These are phyloP conservation scores for Acephala macrosclerotiorum DNA, from an alignment of 2,329 filamentous ascomycete genomes.

Conservation along the genomic window DNA sequence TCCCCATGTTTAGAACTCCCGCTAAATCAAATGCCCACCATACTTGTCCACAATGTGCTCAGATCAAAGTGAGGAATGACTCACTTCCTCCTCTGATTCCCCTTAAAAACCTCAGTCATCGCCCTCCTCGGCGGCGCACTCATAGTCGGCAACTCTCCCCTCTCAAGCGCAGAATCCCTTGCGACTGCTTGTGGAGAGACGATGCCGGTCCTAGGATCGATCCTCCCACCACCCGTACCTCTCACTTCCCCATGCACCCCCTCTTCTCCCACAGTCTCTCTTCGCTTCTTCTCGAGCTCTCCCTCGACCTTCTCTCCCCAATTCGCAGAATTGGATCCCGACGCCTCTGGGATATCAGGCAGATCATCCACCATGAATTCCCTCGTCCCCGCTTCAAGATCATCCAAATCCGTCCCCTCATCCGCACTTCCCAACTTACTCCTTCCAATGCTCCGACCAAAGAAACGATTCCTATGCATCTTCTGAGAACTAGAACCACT, in stretches of 20 bases:
- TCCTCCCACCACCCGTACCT: not conserved
- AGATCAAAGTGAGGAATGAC: no score
- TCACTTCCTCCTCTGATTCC: not conserved
- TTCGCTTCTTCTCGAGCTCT: slow-evolving; percentile 10
- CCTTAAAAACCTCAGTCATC: not conserved
- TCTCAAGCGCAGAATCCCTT: slow-evolving; percentile 34
- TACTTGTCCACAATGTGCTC: no score
- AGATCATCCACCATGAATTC: slow-evolving; percentile 44
- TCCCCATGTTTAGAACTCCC: not conserved
- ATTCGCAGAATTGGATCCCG: slow-evolving; percentile 25
- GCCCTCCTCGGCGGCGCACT: slow-evolving; percentile 1
- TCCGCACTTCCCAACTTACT: slow-evolving; percentile 40
- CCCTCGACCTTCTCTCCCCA: slow-evolving; percentile 19
- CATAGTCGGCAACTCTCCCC: slow-evolving; percentile 35
- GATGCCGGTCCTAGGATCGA: slow-evolving; percentile 40
- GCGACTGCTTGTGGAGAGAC: slow-evolving; percentile 43
- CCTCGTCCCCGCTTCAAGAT: slow-evolving; percentile 40
- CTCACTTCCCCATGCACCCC: not conserved
- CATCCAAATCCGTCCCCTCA: slow-evolving; percentile 37
- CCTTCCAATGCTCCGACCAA: slow-evolving; percentile 52
- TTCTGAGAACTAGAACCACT: slow-evolving; percentile 43
- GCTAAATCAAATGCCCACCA: not conserved
- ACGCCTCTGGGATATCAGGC: slow-evolving; percentile 52
- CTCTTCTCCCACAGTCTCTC: slow-evolving; percentile 2
- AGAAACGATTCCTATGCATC: slow-evolving; percentile 67